phyloP scores from a whole-genome alignment of 2,329 filamentous ascomycete genomes.

The Epicoccum sorghinum region DNA sequence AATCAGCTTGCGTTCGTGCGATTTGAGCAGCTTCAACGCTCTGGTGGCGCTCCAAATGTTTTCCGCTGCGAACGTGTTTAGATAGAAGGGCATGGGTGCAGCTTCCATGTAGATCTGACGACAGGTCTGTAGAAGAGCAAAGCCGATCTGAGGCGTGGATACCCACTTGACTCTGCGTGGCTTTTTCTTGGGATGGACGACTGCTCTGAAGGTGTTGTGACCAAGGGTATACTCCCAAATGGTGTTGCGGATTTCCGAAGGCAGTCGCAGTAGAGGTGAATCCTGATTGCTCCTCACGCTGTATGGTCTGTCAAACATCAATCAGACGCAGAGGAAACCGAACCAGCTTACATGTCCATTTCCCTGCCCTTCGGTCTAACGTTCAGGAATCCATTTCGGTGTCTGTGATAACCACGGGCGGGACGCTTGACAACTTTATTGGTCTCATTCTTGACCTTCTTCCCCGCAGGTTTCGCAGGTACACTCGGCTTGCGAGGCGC shows the following conservation, averaged over 20 bases:
- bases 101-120: conserved; percentile 18
- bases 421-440: not conserved
- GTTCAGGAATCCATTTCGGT: not conserved
- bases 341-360: not conserved
- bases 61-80: not conserved
- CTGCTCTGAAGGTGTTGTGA: not conserved
- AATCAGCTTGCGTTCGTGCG: not conserved
- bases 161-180: not conserved
- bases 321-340: too few species aligned
- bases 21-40: not conserved
- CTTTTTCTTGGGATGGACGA: too few species aligned
- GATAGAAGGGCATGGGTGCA: not conserved
- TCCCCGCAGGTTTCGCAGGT: not conserved
- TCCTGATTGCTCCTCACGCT: conserved; percentile 16
- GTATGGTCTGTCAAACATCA: not conserved
- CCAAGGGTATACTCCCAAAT: conserved; percentile 26
- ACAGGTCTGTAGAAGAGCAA: not conserved
- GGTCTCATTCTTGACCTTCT: not conserved
- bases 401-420: conserved; percentile 1
- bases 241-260: conserved; percentile 19
- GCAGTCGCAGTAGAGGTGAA: conserved; percentile 22
- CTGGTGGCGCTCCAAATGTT: not conserved
- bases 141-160: not conserved
- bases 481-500: not conserved
- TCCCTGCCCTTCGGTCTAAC: not conserved